phyloP scores from a whole-genome alignment of 208 protist genomes.

The Crithidia sp. region DNA sequence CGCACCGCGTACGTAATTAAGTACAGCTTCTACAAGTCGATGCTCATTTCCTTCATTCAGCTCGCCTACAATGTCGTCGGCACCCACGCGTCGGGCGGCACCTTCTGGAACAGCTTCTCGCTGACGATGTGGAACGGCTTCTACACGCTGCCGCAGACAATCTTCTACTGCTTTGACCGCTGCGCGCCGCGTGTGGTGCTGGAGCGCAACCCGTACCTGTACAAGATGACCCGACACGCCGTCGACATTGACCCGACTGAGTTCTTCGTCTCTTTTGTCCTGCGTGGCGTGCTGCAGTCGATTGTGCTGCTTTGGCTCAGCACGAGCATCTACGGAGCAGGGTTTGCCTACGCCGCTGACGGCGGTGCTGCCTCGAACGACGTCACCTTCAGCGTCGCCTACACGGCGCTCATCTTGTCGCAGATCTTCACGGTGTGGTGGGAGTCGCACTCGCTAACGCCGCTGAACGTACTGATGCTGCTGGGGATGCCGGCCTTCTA shows the following conservation, averaged over 20 bases:
- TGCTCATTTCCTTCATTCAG: constrained; percentile 94
- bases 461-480: constrained; percentile 64
- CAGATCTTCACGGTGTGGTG: constrained; percentile 86
- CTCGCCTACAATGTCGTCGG: constrained; percentile 82
- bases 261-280: constrained; percentile 77
- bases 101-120: constrained; percentile 92
- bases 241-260: constrained; percentile 61
- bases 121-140: constrained; percentile 92
- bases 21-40: constrained; percentile 98
- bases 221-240: constrained; percentile 65
- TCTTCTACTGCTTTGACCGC: constrained; percentile 92
- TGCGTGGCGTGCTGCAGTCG: constrained; percentile 82
- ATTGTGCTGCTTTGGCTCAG: constrained; percentile 65
- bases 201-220: constrained; percentile 72
- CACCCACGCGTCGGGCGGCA: constrained; percentile 76
- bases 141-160: constrained; percentile 89
- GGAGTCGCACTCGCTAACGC: constrained; percentile 87
- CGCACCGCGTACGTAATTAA: constrained; percentile 94
- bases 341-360: constrained; percentile 37
- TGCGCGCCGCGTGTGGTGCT: constrained; percentile 77
- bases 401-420: constrained; percentile 86
- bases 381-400: constrained; percentile 81
- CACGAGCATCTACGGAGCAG: constrained; percentile 37
- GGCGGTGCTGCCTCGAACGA: constrained; percentile 66
- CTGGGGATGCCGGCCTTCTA: constrained; percentile 80